phyloP scores from a whole-genome alignment of 345 rosid species.

The Syzygium grande region DNA sequence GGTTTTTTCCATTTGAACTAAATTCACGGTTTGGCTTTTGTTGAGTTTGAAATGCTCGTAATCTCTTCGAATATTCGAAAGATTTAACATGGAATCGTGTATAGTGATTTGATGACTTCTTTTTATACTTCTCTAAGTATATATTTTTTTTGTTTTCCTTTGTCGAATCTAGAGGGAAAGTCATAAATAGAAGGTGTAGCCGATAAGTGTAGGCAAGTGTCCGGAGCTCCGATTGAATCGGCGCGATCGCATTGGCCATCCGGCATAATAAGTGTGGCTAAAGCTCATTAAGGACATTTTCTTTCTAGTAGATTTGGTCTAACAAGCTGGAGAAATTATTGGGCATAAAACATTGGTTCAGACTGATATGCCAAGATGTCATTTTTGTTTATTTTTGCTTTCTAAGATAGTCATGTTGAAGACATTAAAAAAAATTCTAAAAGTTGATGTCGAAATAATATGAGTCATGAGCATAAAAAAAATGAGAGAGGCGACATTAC shows the following conservation, averaged over 20 bases:
- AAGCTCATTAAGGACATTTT: not conserved
- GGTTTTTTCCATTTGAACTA: too few relatives aligned
- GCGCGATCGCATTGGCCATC: rapidly evolving
- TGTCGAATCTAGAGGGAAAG: too few relatives aligned
- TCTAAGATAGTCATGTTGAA: not conserved
- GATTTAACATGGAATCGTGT: not conserved
- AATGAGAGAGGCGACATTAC: not conserved
- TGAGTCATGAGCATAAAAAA: not conserved
- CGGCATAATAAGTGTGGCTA: not conserved
- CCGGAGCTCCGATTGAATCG: rapidly evolving
- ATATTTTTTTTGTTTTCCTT: too few relatives aligned
- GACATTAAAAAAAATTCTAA: too few relatives aligned
- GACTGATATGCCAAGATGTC: not conserved
- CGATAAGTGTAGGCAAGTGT: not conserved
- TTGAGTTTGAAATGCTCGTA: not conserved
- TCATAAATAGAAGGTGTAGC: not conserved
- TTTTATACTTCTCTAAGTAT: not conserved
- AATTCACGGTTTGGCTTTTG: too few relatives aligned
- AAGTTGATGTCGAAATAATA: not conserved
- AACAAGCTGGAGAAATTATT: not conserved
- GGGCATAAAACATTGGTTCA: not conserved
- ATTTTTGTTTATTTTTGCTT: not conserved
- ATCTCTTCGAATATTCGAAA: not conserved
- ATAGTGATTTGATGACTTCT: not conserved
- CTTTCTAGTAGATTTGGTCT: not conserved